phyloP scores from a whole-genome alignment of 345 rosid genomes.

The Cochlearia excelsa region DNA sequence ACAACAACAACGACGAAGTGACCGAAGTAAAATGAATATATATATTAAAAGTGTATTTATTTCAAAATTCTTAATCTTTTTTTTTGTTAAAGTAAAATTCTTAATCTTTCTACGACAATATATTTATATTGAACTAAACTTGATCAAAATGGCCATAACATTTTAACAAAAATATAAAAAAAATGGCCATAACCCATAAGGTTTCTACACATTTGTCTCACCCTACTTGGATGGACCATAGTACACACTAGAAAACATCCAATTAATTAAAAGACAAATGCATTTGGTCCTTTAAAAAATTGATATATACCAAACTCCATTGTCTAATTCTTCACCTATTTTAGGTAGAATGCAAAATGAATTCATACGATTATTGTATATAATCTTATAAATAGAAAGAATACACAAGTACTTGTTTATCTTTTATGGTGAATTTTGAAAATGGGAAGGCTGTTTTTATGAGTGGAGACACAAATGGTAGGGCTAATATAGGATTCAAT shows the following conservation, averaged over 20 bases:
- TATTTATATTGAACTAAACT: neutral
- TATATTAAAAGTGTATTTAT: no score
- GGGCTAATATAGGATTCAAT: slow-evolving; percentile 26
- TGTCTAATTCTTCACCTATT: slow-evolving; percentile 15
- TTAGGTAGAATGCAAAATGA: slow-evolving; percentile 6
- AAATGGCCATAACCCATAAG: no score
- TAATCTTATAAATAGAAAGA: neutral
- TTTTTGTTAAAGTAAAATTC: no score
- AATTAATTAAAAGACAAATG: slow-evolving; percentile 24
- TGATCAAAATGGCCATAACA: neutral
- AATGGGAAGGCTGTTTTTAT: slow-evolving; percentile 18
- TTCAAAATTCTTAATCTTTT: no score
- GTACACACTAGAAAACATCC: slow-evolving; percentile 17
- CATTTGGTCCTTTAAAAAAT: slow-evolving; percentile 11
- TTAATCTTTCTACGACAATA: no score
- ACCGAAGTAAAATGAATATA: no score
- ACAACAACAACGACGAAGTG: no score
- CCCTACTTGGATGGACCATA: slow-evolving; percentile 13
- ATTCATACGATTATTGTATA: neutral
- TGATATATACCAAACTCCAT: slow-evolving; percentile 32
- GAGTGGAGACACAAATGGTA: slow-evolving; percentile 26
- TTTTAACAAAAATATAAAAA: neutral
- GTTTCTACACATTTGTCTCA: slow-evolving; percentile 11
- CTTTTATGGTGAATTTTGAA: slow-evolving; percentile 17
- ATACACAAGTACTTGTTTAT: slow-evolving; percentile 20